phyloP scores from a whole-genome alignment of 192 early-diverging fungal species.

The Mortierella alpina region DNA sequence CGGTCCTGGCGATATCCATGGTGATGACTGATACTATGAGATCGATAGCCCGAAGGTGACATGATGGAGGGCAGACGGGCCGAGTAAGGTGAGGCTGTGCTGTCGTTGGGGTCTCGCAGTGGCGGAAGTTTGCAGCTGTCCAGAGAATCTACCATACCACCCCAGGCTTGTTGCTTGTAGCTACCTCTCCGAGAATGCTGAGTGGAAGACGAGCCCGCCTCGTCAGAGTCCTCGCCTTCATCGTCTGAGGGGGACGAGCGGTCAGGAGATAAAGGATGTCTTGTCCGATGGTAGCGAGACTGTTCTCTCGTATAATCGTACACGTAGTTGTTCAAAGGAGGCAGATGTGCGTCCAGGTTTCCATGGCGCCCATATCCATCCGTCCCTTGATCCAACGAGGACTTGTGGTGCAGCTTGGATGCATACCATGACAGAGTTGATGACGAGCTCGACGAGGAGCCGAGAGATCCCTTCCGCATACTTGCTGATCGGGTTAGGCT shows the following conservation, averaged over 20 bases:
- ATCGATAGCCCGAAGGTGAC: constrained; percentile 4
- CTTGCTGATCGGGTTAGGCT: not conserved
- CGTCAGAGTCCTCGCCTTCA: constrained; percentile 27
- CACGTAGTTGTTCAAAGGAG: constrained; percentile 6
- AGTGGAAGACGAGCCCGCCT: not conserved
- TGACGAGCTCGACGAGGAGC: constrained; percentile 17
- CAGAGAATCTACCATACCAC: constrained; percentile 30
- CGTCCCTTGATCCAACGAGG: not conserved
- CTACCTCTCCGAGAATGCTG: not conserved
- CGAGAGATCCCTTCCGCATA: constrained; percentile 11
- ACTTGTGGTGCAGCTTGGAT: constrained; percentile 46
- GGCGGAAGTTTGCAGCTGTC: constrained; percentile 28
- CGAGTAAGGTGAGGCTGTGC: not conserved
- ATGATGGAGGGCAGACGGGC: constrained; percentile 40
- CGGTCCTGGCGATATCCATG: not conserved
- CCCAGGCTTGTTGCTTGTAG: constrained; percentile 17
- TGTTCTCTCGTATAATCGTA: constrained; percentile 27
- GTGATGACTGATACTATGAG: constrained; percentile 7
- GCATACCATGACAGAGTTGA: constrained; percentile 48
- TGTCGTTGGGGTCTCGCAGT: not conserved
- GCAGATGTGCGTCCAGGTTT: constrained; percentile 30
- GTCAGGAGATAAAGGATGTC: constrained; percentile 43
- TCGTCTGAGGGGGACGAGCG: constrained; percentile 46
- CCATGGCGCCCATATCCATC: constrained; percentile 6
- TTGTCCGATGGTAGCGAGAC: constrained; percentile 5